Percentiles rank a stretch among this genome's conserved stretches.
These are phyloP conservation scores for Tylopilus sp. DNA, from an alignment of 1,284 basidiomycete species.

Conservation along the genomic window DNA sequence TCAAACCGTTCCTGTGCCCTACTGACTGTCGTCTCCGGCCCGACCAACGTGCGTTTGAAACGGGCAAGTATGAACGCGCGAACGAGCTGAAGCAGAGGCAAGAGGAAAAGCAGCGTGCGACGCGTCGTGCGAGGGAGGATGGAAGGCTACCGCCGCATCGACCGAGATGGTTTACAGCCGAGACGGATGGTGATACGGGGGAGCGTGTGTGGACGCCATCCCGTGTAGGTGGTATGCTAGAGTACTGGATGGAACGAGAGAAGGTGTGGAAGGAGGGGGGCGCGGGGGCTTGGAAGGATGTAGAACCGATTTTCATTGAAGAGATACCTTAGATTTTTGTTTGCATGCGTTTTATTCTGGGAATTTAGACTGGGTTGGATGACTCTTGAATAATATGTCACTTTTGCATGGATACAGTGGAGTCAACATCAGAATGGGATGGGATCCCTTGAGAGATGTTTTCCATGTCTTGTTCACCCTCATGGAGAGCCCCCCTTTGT, in stretches of 20 bases:
- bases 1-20: slow-evolving; percentile 80
- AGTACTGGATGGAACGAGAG: slow-evolving; percentile 87
- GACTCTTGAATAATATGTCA: no score
- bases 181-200: slow-evolving; percentile 83
- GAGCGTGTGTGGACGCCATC: slow-evolving; percentile 85
- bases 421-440: no score
- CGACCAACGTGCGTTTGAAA: slow-evolving; percentile 94
- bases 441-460: no score
- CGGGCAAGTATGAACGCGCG: slow-evolving; percentile 89
- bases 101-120: slow-evolving; percentile 87
- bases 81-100: slow-evolving; percentile 87
- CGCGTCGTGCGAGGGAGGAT: slow-evolving; percentile 77
- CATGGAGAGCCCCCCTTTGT: no score
- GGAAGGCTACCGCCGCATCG: slow-evolving; percentile 76
- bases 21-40: slow-evolving; percentile 95
- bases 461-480: no score
- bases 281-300: slow-evolving; percentile 64
- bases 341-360: neutral
- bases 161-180: slow-evolving; percentile 82
- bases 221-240: slow-evolving; percentile 60
- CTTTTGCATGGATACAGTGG: no score
- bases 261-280: slow-evolving; percentile 57
- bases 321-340: slow-evolving; percentile 31
- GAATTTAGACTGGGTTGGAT: no score
- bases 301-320: slow-evolving; percentile 84